Percentiles rank a stretch among this genome's conserved stretches.
These are phyloP conservation scores for Epicoccum sorghinum DNA, from an alignment of 2,329 filamentous ascomycete genomes.

Conservation along the genomic window DNA sequence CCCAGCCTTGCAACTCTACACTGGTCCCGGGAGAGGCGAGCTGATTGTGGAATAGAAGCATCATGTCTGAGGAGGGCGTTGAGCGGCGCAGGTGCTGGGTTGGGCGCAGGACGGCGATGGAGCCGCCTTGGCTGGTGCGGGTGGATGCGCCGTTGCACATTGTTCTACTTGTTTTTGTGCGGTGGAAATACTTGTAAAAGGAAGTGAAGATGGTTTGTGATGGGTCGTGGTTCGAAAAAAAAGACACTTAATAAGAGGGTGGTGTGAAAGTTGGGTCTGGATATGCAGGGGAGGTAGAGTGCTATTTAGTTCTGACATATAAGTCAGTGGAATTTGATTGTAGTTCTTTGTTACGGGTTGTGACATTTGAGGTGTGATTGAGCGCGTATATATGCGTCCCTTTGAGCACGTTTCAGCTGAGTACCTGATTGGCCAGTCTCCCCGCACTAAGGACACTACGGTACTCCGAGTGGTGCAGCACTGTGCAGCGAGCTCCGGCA, in stretches of 20 bases:
- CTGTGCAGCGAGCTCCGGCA: no score
- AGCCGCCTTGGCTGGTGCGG: slow-evolving; percentile 42
- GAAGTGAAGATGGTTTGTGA: background rate
- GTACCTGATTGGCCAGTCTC: slow-evolving; percentile 34
- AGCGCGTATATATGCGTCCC: slow-evolving; percentile 37
- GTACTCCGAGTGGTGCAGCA: slow-evolving; percentile 22
- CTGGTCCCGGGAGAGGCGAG: slow-evolving; percentile 31
- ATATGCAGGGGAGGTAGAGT: background rate
- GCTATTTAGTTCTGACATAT: background rate
- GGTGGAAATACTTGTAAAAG: no score
- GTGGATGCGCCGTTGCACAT: slow-evolving; percentile 29
- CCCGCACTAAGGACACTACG: slow-evolving; percentile 23
- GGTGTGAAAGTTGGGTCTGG: background rate
- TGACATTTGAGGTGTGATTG: background rate
- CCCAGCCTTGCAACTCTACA: slow-evolving; percentile 35
- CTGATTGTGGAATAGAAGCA: slow-evolving; percentile 38
- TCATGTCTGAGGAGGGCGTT: slow-evolving; percentile 24
- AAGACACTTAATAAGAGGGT: no score
- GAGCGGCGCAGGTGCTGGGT: slow-evolving; percentile 14
- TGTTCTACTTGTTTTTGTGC: no score
- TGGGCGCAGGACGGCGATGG: slow-evolving; percentile 42
- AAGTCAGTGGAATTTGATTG: background rate
- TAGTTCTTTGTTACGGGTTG: background rate
- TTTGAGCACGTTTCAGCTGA: slow-evolving; percentile 47
- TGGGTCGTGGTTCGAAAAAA: no score